Evolutionary conservation across 2,329 filamentous ascomycete species (phyloP), one percentile per base, ranked within the genome.

Genomic region (Ophiosphaerella herpotricha): DNA sequence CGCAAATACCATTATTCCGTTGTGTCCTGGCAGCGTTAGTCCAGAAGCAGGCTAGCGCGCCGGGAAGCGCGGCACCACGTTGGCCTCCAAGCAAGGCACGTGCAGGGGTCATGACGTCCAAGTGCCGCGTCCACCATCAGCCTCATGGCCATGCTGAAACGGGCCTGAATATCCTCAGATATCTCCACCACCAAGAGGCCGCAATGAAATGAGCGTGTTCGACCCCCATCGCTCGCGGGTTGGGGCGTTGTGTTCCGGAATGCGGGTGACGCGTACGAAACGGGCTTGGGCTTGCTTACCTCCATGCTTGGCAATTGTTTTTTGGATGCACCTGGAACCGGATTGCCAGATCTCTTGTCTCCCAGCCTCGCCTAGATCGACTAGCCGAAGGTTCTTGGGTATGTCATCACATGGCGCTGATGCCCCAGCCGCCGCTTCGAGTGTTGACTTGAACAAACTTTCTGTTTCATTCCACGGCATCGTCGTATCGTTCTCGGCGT

Each of bases 381-480:
- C 52, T 5, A 56, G 40, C 33, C 60, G 49, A 31, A 62, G 41
- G 23, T 56, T 52, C 38, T 66, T 48, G 29, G 47, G 16, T 34
- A 44, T 43, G 33, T 54, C 43, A 46, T 59, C 55, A 26, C 54
- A 43, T 5, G 54, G 49, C 16, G 39, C 48, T 26, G 51, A 42
- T 32, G 48, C 53, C 33, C 60, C 52, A 18, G 42, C 52, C 14
- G 63, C 66, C 36, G 69, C 66, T 35, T 53, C 44, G 11, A 71
- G 23, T 21, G 67, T 64, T 7, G 58, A 58, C 35, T 56, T 57
- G 53, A 70, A 72, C 5, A 73, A 55, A 39, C 61, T 57, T 43
- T 72, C 67, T 5, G 67, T 69, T 49, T 71, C 66, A 43, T 64
- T 49, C 62, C 61, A 73, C 7, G 70, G 68, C 67, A 73, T 71